Evolutionary conservation across 1,284 basidiomycete genomes (phyloP).

Genomic region (Boletus semigastroideus): DNA sequence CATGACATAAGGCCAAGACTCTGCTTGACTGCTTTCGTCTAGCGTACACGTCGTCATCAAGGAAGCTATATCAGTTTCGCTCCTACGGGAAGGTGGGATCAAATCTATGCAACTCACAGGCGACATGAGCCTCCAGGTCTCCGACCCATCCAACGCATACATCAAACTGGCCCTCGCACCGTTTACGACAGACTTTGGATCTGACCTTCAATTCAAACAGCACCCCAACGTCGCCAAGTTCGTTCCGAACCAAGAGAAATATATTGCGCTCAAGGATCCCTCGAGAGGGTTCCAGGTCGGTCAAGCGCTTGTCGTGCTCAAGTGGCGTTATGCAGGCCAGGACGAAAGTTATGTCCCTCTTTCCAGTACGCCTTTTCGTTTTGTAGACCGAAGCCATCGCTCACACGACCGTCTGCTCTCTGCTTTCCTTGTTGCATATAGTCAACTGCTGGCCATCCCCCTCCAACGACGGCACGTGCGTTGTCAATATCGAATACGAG

Average conservation of each 20-base stretch:
- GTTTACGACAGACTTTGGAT: constrained; percentile 61
- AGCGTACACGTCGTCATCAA: constrained; percentile 88
- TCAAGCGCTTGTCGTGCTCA: constrained; percentile 84
- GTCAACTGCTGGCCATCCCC: constrained; percentile 97
- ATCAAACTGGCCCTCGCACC: constrained; percentile 71
- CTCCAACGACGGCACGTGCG: constrained; percentile 85
- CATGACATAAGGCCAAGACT: neutral
- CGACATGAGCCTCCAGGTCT: constrained; percentile 89
- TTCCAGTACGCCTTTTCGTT: constrained; percentile 62
- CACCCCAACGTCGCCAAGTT: constrained; percentile 95
- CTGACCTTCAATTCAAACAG: constrained; percentile 90
- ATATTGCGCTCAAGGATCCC: constrained; percentile 85
- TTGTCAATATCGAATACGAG: constrained; percentile 97
- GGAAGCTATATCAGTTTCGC: constrained; percentile 78
- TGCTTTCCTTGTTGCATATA: constrained; percentile 25
- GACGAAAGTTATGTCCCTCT: constrained; percentile 92
- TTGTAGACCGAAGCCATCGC: neutral
- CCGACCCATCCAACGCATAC: constrained; percentile 77
- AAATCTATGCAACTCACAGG: constrained; percentile 90
- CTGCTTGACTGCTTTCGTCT: neutral
- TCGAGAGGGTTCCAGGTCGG: constrained; percentile 85
- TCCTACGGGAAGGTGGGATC: constrained; percentile 89
- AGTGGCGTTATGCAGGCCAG: constrained; percentile 89
- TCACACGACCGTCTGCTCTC: neutral
- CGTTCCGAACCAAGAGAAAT: constrained; percentile 58